Evolutionary conservation across 2,329 filamentous ascomycete genomes (phyloP).

Genomic region (Paecilomyces formosus): DNA sequence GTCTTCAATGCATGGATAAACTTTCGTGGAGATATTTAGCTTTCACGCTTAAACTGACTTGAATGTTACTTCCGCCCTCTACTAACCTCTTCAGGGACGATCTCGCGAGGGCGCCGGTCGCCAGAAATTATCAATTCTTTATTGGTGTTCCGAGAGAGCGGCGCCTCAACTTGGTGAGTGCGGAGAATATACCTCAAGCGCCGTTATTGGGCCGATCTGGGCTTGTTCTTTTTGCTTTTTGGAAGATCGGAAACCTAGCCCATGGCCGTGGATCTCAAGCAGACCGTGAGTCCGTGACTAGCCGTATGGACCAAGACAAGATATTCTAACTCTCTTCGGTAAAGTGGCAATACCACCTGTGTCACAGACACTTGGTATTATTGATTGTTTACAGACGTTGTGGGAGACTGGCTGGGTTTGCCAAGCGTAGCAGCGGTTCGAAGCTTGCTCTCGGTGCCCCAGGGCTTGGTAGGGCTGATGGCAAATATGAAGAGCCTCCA

Average conservation of each 20-base stretch:
- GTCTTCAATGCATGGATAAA: background rate
- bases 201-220: slow-evolving; percentile 4
- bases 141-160: background rate
- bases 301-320: background rate
- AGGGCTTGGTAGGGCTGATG: background rate
- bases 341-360: background rate
- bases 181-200: slow-evolving; percentile 8
- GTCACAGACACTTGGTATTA: background rate
- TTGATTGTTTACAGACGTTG: background rate
- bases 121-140: background rate
- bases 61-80: background rate
- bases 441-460: background rate
- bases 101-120: background rate
- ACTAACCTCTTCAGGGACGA: background rate
- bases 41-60: background rate
- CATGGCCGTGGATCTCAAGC: background rate
- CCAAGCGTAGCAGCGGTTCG: background rate
- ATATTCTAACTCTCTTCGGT: background rate
- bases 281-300: background rate
- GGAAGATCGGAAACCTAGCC: background rate
- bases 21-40: background rate
- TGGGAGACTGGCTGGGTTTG: background rate
- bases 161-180: slow-evolving; percentile 3
- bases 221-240: background rate
- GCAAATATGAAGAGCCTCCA: background rate